Evolutionary conservation across 768 basidiomycete species (phyloP), one percentile per base, ranked within the genome.

Genomic region (Pholiota molesta): DNA sequence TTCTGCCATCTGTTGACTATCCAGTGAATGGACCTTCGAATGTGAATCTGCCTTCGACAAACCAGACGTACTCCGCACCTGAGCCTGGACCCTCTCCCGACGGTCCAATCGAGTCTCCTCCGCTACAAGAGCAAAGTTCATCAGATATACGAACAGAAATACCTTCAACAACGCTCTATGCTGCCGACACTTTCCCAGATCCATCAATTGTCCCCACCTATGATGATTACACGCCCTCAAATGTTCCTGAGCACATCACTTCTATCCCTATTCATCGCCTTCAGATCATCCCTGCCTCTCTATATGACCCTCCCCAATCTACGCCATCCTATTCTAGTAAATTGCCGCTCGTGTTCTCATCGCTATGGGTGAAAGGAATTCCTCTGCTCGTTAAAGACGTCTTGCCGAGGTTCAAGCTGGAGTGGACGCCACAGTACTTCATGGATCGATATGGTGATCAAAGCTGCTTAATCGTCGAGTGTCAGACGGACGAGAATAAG

Each of bases 381-480:
- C 92, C 95, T 2, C 71, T 98, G 9, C 84, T 97, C 31, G 90
- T 97, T 52, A 89, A 86, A 29, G 85, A 81, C 29, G 74, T 93
- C 19, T 74, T 84, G 52, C 68, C 79, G 14, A 83, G 86, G 65
- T 89, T 95, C 73, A 77, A 81, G 66, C 73, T 89, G 62, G 71
- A 81, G 60, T 98, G 96, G 96, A 87, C 83, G 5, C 96, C 96
- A 0, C 84, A 89, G 59, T 91, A 89, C 69, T 95, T 99, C 73
- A 83, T 86, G 17, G 73, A 85, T 55, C 80, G 87, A 64, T 90
- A 91, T 70, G 87, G 85, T 7, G 73, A 78, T 10, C 83, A 91
- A 63, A 77, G 70, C 28, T 89, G 90, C 71, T 78, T 88, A 55
- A 87, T 97, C 60, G 80, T 94, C 16, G 92, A 97, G 72, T 97